Percentiles rank a stretch among this genome's conserved stretches.
Evolutionary conservation across 2,329 filamentous ascomycete species (phyloP).

Genomic region (Boeremia lycopersici): DNA sequence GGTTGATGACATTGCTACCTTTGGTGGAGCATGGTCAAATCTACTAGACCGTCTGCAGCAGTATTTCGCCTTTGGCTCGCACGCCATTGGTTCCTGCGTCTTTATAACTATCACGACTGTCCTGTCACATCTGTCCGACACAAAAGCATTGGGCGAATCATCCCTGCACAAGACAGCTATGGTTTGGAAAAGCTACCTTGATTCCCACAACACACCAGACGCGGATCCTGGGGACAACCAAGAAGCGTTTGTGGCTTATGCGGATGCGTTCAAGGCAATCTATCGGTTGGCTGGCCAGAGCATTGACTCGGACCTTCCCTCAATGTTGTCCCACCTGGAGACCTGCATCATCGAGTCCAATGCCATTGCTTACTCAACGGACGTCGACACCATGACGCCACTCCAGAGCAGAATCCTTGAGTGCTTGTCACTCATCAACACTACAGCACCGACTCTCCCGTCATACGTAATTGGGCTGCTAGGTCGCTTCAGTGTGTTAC

Average conservation of each 20-base stretch:
- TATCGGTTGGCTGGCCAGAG: constrained; percentile 74
- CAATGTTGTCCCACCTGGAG: constrained; percentile 74
- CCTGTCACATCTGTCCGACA: constrained; percentile 39
- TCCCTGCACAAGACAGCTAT: constrained; percentile 42
- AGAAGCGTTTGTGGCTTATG: constrained; percentile 83
- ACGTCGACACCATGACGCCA: constrained; percentile 74
- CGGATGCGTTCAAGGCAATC: constrained; percentile 75
- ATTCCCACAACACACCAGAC: constrained; percentile 31
- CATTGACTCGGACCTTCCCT: constrained; percentile 65
- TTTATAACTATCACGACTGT: constrained; percentile 50
- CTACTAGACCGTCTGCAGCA: constrained; percentile 71
- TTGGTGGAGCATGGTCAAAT: constrained; percentile 76
- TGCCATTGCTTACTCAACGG: constrained; percentile 69
- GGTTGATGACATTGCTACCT: constrained; percentile 68
- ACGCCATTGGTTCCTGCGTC: constrained; percentile 51
- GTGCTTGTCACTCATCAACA: constrained; percentile 69
- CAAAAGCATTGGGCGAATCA: constrained; percentile 26
- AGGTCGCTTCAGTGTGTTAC: constrained; percentile 72
- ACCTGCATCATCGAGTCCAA: constrained; percentile 74
- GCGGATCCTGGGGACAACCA: constrained; percentile 63
- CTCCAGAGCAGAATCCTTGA: constrained; percentile 74
- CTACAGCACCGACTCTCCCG: constrained; percentile 68
- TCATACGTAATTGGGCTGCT: constrained; percentile 72
- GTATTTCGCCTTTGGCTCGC: constrained; percentile 49
- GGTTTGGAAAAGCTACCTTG: constrained; percentile 45